Evolutionary conservation across 2,329 filamentous ascomycete genomes (phyloP).

Genomic region (Calonectria montana): DNA sequence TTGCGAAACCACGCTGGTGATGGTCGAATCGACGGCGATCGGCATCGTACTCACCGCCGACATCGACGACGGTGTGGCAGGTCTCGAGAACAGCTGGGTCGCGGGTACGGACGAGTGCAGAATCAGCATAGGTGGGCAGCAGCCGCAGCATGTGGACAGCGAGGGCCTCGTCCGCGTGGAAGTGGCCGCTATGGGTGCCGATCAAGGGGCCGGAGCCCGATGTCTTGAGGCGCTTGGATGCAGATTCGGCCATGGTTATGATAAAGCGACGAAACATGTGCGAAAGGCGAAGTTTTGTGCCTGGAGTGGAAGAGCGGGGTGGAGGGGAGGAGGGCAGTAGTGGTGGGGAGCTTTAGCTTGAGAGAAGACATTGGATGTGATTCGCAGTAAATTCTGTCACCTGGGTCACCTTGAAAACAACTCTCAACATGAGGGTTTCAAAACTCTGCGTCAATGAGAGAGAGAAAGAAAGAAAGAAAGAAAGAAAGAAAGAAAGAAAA

Average conservation of each 20-base stretch:
- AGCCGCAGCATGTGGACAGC: constrained; percentile 95
- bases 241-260: constrained; percentile 66
- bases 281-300: constrained; percentile 10
- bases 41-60: constrained; percentile 93
- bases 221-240: constrained; percentile 87
- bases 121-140: constrained; percentile 81
- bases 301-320: background rate
- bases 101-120: constrained; percentile 85
- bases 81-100: constrained; percentile 81
- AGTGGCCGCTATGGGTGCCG: constrained; percentile 97
- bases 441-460: no score
- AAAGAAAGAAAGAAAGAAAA: no score
- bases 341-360: constrained; percentile 7
- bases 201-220: constrained; percentile 71
- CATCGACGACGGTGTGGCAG: constrained; percentile 97
- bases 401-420: no score
- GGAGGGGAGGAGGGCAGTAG: background rate
- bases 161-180: constrained; percentile 98
- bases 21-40: constrained; percentile 87
- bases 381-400: no score
- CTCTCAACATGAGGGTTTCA: no score
- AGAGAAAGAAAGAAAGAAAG: no score
- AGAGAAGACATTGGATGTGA: background rate
- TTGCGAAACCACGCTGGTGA: constrained; percentile 91
- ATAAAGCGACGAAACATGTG: constrained; percentile 49